Evolutionary conservation across 805 yeast genomes (phyloP).

Genomic region (Myxozyma neotropica): DNA sequence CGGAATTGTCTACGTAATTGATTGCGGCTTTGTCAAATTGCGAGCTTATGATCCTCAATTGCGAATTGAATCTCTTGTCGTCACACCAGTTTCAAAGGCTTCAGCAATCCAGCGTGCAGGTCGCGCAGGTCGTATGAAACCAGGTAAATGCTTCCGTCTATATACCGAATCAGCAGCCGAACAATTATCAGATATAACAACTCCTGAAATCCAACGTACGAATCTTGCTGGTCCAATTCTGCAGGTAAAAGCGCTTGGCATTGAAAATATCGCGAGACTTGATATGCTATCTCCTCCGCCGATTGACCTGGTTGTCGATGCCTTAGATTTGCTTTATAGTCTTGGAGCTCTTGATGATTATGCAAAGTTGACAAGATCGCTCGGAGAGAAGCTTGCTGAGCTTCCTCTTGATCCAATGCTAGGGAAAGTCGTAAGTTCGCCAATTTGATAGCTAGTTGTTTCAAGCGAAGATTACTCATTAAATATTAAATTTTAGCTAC

Average conservation of each 20-base stretch:
- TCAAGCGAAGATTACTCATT: too few relatives aligned
- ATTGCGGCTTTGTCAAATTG: slow-evolving; percentile 74
- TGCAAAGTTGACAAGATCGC: slow-evolving; percentile 59
- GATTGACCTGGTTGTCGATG: slow-evolving; percentile 60
- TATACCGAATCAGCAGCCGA: slow-evolving; percentile 55
- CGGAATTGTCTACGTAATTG: slow-evolving; percentile 76
- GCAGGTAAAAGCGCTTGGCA: slow-evolving; percentile 64
- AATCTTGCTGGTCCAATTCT: slow-evolving; percentile 70
- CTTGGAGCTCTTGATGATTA: slow-evolving; percentile 71
- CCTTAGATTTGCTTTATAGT: slow-evolving; percentile 75
- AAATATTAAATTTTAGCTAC: slow-evolving; percentile 16
- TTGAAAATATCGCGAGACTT: slow-evolving; percentile 60
- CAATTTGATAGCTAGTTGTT: neutral
- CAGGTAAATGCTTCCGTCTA: slow-evolving; percentile 69
- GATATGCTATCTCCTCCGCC: slow-evolving; percentile 82
- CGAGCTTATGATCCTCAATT: slow-evolving; percentile 74
- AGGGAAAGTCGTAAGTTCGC: slow-evolving; percentile 54
- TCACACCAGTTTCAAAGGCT: slow-evolving; percentile 73
- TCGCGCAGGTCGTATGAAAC: slow-evolving; percentile 79
- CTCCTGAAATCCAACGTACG: slow-evolving; percentile 81
- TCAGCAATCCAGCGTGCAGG: slow-evolving; percentile 82
- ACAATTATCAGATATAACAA: slow-evolving; percentile 57
- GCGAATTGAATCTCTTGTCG: slow-evolving; percentile 71
- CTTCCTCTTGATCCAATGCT: slow-evolving; percentile 76
- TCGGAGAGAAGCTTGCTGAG: slow-evolving; percentile 65